Evolutionary conservation across 2,329 filamentous ascomycete species (phyloP).

Genomic region (Fusarium sambucinum): DNA sequence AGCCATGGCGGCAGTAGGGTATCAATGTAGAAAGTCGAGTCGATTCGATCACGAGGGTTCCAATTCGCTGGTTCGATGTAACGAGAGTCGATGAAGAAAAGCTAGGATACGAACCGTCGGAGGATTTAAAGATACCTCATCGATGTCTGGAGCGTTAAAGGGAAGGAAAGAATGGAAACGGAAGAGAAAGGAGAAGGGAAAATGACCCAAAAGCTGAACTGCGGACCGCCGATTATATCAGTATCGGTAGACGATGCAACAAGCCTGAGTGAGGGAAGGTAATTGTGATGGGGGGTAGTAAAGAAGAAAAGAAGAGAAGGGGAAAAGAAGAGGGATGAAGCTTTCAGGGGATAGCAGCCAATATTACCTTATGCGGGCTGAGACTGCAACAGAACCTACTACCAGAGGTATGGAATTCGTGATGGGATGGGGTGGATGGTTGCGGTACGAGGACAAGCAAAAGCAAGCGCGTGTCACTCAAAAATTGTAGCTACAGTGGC

Average conservation of each 20-base stretch:
- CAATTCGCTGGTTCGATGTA: conserved; percentile 21
- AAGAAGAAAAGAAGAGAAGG: conserved; percentile 32
- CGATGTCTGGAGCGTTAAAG: conserved; percentile 23
- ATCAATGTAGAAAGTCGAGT: conserved; percentile 32
- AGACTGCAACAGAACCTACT: conserved; percentile 14
- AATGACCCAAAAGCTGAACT: conserved; percentile 36
- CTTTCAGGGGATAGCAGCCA: conserved; percentile 46
- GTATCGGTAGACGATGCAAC: conserved; percentile 27
- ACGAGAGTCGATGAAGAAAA: conserved; percentile 33
- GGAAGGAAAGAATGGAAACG: conserved; percentile 28
- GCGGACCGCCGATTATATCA: conserved; percentile 33
- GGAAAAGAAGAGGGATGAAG: conserved; percentile 39
- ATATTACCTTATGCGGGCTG: conserved; percentile 30
- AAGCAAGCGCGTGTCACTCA: conserved; percentile 28
- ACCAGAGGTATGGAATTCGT: conserved; percentile 21
- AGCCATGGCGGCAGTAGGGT: conserved; percentile 50
- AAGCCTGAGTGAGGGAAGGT: conserved; percentile 20
- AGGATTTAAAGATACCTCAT: conserved; percentile 45
- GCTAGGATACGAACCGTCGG: conserved; percentile 30
- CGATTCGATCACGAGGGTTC: conserved; percentile 30
- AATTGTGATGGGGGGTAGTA: conserved; percentile 29
- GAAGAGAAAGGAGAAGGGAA: conserved; percentile 30
- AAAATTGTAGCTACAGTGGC: conserved; percentile 57
- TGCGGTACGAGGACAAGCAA: conserved; percentile 14
- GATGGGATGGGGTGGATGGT: conserved; percentile 34